Base-by-base conservation (phyloP, 352 stramenopile species). In the Phytophthora crassamura region DNA sequence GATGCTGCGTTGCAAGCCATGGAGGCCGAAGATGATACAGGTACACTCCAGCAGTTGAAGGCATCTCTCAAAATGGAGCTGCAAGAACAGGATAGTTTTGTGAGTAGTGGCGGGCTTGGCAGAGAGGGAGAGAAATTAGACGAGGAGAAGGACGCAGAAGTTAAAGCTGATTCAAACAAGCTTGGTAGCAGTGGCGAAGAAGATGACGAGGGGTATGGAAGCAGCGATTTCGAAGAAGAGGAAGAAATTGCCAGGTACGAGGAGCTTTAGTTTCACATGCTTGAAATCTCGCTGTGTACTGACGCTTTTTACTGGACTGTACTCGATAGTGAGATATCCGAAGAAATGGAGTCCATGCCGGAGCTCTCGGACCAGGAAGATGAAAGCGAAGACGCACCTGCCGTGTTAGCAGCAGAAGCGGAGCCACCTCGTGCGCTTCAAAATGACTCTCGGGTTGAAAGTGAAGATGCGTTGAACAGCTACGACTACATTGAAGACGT, bases 401-500 rank as follows among this genome's bases (percentile, higher is more conserved):
- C 52, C 3, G 28, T 51, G 5, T 40, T 46, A 35, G 38, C 49
- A 9, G 18, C 50, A 36, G 54, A 67, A 30, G n/a, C 33, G 2
- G 36, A 52, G 28, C 59, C 40, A 32, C 71, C 53, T 34, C 46
- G 38, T 7, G 47, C 61, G 12, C 66, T 84, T 62, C 64, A 56
- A 20, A 74, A 72, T 40, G 87, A 95, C 52, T 82, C 48, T 16
- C 38, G 66, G 5, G 82, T 94, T 38, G 71, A 76, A 2, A 83
- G 56, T 42, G 75, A 90, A 73, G 77, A 89, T 65, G 83, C 74
- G 36, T 80, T 95, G 35, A 88, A 95, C 54, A 86, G 77, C 68
- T 94, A 94, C 64, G 87, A 93, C 56, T 93, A 95, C 77, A 88
- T 95, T 38, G 82, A 94, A 72, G 58, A 65, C 12, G 84, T 95